Conservation (phyloP, 768 basidiomycete genomes). For the Trametes villosa region DNA sequence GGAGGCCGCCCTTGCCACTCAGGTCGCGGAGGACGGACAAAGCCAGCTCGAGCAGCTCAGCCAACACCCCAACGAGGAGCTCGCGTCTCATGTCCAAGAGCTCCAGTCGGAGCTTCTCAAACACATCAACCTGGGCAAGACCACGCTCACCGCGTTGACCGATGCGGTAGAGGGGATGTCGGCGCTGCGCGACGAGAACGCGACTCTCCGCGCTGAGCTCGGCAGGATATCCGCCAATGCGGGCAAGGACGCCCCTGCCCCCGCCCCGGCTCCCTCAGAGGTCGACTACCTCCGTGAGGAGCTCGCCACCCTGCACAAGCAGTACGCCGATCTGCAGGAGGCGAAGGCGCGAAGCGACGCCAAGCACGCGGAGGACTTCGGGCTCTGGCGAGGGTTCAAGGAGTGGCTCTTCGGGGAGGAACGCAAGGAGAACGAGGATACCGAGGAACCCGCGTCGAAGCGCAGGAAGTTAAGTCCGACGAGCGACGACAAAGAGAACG, state of each 20-base stretch:
- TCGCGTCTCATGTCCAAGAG: conserved; percentile 15
- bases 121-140: conserved; percentile 19
- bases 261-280: background rate
- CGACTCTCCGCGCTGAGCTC: background rate
- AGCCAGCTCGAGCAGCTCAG: conserved; percentile 18
- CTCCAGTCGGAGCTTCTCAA: conserved; percentile 19
- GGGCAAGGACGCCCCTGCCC: background rate
- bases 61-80: conserved; percentile 14
- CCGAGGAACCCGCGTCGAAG: background rate
- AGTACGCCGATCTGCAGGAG: conserved; percentile 49
- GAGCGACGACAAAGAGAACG: conserved; percentile 9
- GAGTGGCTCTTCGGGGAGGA: conserved; percentile 39
- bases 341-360: conserved; percentile 49
- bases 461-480: conserved; percentile 13
- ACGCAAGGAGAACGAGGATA: background rate
- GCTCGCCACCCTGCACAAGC: conserved; percentile 6
- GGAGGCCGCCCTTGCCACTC: conserved; percentile 34
- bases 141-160: conserved; percentile 12
- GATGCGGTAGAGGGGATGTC: conserved; percentile 20
- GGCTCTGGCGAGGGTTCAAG: conserved; percentile 34
- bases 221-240: background rate
- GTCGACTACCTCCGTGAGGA: conserved; percentile 5
- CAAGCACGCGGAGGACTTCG: conserved; percentile 54
- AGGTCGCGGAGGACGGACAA: conserved; percentile 6
- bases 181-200: conserved; percentile 18